A percentile compares a stretch with the other conserved stretches of the same genome.
Evolutionary conservation across 1,284 basidiomycete genomes (phyloP).

Genomic region (Lignosus rhinocerotis): DNA sequence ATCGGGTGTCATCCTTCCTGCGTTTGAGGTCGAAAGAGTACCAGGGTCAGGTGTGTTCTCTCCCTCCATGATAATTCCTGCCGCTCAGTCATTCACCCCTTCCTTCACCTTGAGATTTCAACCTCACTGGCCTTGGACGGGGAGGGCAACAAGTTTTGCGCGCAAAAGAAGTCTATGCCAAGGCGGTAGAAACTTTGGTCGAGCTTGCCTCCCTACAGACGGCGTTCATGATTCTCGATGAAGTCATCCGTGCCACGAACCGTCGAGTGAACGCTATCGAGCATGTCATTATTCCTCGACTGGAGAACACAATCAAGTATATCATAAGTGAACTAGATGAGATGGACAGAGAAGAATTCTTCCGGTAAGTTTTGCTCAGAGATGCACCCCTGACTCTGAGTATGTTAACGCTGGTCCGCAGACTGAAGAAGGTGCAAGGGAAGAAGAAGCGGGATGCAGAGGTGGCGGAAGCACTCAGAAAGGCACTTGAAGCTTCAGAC

Average conservation of each 20-base stretch:
- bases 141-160: constrained; percentile 97
- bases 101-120: constrained; percentile 72
- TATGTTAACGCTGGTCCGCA: constrained; percentile 28
- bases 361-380: constrained; percentile 59
- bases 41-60: constrained; percentile 70
- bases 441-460: constrained; percentile 91
- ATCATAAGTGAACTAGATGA: constrained; percentile 95
- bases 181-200: constrained; percentile 95
- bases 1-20: constrained; percentile 94
- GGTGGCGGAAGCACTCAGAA: constrained; percentile 42
- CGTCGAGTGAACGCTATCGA: constrained; percentile 99
- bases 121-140: constrained; percentile 94
- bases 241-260: constrained; percentile 98
- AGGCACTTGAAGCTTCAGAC: constrained; percentile 31
- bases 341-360: constrained; percentile 98
- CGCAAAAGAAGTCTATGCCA: constrained; percentile 94
- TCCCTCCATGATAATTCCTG: neutral
- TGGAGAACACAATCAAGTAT: constrained; percentile 98
- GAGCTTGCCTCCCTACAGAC: constrained; percentile 97
- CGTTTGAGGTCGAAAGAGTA: constrained; percentile 90
- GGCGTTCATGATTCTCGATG: constrained; percentile 98
- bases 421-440: constrained; percentile 94
- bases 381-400: neutral
- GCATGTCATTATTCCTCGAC: constrained; percentile 92
- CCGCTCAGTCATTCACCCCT: neutral